phyloP scores from a whole-genome alignment of 805 yeast genomes.

The Brettanomyces bruxellensis region DNA sequence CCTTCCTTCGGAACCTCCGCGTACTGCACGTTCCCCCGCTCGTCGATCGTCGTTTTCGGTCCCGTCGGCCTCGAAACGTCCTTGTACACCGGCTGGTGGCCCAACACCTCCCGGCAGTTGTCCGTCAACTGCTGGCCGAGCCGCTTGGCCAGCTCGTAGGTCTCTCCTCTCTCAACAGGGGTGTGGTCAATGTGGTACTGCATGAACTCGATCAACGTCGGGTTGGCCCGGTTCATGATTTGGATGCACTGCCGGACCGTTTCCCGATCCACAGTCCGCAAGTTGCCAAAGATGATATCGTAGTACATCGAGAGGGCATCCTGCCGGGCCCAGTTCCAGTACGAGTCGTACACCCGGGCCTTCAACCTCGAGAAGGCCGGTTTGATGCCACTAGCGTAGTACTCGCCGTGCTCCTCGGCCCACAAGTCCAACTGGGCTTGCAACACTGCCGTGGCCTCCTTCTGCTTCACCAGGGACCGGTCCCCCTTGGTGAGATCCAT shows the following conservation, averaged over 20 bases:
- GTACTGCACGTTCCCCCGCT: constrained; percentile 80
- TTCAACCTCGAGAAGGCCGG: constrained; percentile 87
- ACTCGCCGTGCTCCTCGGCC: constrained; percentile 87
- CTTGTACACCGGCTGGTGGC: constrained; percentile 90
- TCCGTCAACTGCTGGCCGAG: constrained; percentile 92
- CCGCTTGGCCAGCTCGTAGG: constrained; percentile 81
- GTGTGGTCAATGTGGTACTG: constrained; percentile 84
- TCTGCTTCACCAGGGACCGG: constrained; percentile 72
- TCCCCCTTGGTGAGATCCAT: constrained; percentile 88
- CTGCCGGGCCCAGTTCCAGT: constrained; percentile 99
- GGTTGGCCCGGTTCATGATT: constrained; percentile 96
- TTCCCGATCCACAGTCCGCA: constrained; percentile 87
- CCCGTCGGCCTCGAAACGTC: constrained; percentile 93
- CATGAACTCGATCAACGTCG: constrained; percentile 90
- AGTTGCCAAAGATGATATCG: constrained; percentile 91
- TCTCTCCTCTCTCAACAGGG: constrained; percentile 82
- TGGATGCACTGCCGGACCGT: constrained; percentile 93
- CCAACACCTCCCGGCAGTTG: constrained; percentile 82
- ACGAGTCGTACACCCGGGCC: constrained; percentile 93
- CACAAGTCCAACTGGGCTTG: constrained; percentile 89
- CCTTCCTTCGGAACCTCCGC: constrained; percentile 81
- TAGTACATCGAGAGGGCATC: constrained; percentile 88
- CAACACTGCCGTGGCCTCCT: constrained; percentile 72
- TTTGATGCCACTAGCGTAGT: constrained; percentile 82
- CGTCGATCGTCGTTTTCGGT: constrained; percentile 82